phyloP scores from a whole-genome alignment of 495 filamentous ascomycete genomes.

The Aspergillus ostianus region DNA sequence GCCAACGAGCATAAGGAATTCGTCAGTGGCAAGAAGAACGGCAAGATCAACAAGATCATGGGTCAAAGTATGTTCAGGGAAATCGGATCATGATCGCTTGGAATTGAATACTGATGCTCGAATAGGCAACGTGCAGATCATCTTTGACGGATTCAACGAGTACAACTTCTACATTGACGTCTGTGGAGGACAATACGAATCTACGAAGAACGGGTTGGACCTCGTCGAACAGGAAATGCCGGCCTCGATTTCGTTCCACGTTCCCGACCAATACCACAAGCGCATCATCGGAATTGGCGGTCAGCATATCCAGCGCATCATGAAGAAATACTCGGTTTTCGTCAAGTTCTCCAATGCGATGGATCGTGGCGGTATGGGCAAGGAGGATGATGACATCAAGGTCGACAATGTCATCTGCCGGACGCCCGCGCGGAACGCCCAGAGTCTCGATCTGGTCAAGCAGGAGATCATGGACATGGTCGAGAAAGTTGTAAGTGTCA shows the following conservation, averaged over 20 bases:
- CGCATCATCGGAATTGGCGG: conserved; percentile 98
- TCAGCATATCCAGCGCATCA: conserved; percentile 98
- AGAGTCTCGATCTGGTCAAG: conserved; percentile 95
- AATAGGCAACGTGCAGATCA: conserved; percentile 88
- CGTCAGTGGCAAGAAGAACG: conserved; percentile 98
- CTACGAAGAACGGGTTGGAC: conserved; percentile 84
- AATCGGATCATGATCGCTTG: not conserved
- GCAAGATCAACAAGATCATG: conserved; percentile 99
- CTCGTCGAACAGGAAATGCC: conserved; percentile 99
- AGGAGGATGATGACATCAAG: conserved; percentile 96
- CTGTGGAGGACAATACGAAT: conserved; percentile 83
- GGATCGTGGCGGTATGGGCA: conserved; percentile 91
- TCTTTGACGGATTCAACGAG: conserved; percentile 98
- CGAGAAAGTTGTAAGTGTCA: conserved; percentile 70
- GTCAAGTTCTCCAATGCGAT: conserved; percentile 99
- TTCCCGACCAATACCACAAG: conserved; percentile 99
- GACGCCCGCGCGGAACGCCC: conserved; percentile 93
- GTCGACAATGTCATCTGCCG: conserved; percentile 99
- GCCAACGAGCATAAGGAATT: conserved; percentile 99
- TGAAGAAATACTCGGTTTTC: conserved; percentile 99
- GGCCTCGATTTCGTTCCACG: conserved; percentile 97
- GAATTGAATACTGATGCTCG: not conserved
- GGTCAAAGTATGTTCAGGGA: conserved; percentile 66
- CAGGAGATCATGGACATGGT: conserved; percentile 99
- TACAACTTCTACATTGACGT: conserved; percentile 99